Evolutionary conservation across 495 filamentous ascomycete species (phyloP).

Genomic region (Penicillium goetzii): DNA sequence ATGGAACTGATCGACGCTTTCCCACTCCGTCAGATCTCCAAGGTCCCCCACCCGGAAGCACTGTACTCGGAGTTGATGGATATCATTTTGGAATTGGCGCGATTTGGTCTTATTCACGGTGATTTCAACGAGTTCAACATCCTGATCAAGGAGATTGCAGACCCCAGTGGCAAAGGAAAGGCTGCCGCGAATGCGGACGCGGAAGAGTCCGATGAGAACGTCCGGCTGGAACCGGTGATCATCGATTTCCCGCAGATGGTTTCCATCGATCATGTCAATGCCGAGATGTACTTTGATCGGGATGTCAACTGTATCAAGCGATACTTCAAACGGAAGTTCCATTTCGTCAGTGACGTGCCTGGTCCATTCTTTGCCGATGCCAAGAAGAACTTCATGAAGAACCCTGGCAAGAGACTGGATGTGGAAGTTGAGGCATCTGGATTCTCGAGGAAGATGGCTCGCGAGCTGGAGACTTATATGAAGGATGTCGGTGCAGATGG

Average conservation of each 20-base stretch:
- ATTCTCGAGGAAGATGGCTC: constrained; percentile 93
- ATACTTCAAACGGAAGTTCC: constrained; percentile 87
- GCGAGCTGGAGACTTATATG: constrained; percentile 90
- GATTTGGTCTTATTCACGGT: constrained; percentile 90
- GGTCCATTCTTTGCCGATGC: constrained; percentile 87
- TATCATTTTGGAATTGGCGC: constrained; percentile 82
- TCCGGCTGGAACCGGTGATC: constrained; percentile 64
- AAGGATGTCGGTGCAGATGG: constrained; percentile 66
- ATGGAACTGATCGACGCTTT: constrained; percentile 91
- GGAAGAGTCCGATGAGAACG: constrained; percentile 34
- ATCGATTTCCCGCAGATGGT: constrained; percentile 99
- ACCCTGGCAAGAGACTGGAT: constrained; percentile 72
- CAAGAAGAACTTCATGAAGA: constrained; percentile 69
- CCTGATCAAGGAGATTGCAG: constrained; percentile 74
- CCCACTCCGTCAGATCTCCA: constrained; percentile 82
- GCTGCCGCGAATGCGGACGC: constrained; percentile 35
- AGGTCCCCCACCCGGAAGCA: constrained; percentile 73
- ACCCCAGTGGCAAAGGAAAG: constrained; percentile 46
- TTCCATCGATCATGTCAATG: constrained; percentile 91
- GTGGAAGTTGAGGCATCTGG: constrained; percentile 90
- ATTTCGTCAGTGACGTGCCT: constrained; percentile 77
- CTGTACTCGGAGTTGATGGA: constrained; percentile 89
- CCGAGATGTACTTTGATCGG: constrained; percentile 92
- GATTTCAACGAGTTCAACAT: constrained; percentile 99
- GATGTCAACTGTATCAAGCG: constrained; percentile 93